phyloP scores from a whole-genome alignment of 345 rosid genomes.

The Capsella bursapastoris region DNA sequence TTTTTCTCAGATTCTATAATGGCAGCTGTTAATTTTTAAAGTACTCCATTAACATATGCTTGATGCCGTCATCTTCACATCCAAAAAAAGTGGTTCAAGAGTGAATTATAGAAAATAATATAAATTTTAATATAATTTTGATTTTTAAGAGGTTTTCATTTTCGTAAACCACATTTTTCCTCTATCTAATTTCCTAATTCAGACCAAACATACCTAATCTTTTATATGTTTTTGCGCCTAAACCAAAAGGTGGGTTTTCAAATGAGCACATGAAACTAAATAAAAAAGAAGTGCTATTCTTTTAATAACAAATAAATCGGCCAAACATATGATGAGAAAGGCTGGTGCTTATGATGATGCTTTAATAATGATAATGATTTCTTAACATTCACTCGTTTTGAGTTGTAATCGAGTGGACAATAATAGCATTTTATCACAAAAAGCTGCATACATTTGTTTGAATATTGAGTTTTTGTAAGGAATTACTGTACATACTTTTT shows the following conservation, averaged over 20 bases:
- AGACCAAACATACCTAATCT: too few relatives aligned
- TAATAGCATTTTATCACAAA: constrained; percentile 6
- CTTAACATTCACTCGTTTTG: constrained; percentile 34
- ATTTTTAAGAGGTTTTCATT: too few relatives aligned
- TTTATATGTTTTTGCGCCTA: too few relatives aligned
- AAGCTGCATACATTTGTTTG: background rate
- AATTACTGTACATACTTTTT: background rate
- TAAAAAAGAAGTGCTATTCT: background rate
- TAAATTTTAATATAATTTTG: too few relatives aligned
- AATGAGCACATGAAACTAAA: background rate
- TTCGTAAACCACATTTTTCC: too few relatives aligned
- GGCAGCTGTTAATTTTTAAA: too few relatives aligned
- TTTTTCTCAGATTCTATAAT: too few relatives aligned
- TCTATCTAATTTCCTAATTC: too few relatives aligned
- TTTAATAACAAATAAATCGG: background rate
- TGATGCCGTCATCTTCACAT: too few relatives aligned
- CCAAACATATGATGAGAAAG: constrained; percentile 20
- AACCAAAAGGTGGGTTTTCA: constrained; percentile 7
- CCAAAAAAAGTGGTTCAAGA: too few relatives aligned
- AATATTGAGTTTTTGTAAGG: background rate
- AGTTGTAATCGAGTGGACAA: constrained; percentile 35
- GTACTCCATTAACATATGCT: too few relatives aligned
- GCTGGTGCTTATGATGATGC: constrained; percentile 28
- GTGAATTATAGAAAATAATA: too few relatives aligned
- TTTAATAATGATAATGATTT: constrained; percentile 29